Base-by-base conservation (phyloP, 768 basidiomycete genomes). In the Coprinellus micaceus region DNA sequence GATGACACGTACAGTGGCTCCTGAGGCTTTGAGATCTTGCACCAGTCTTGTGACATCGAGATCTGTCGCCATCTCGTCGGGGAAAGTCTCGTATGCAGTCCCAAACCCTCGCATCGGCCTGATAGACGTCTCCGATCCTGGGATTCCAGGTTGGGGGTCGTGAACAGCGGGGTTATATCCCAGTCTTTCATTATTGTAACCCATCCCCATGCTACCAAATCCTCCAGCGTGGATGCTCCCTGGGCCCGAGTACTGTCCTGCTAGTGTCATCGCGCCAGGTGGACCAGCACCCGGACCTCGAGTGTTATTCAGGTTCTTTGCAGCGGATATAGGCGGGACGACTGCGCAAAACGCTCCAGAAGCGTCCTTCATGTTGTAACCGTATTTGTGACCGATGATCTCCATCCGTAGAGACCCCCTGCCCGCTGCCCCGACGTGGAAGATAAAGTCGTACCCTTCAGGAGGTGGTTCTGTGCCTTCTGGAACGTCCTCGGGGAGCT, bases 281-380 rank as follows among this genome's bases (percentile, higher is more conserved):
- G 48, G 48, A 24, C 22, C 44, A 3, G 48, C 28, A 12, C 48
- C 56, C 28, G 56, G 56, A 10, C 56, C 56, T 3, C 56, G 49
- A 25, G 36, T 57, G 19, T 49, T 59, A 62, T 77, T 74, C 61
- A 70, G 60, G 50, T 67, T 74, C 64, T 75, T 73, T 5, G 71
- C 71, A 26, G 71, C 69, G 41, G 73, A 71, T 9, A 69, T 68
- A 25, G 75, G 69, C 33, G 75, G 71, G 37, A 77, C 74, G 15
- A 75, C 64, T 26, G 85, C 80, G 0, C 86, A 84, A 50, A 82
- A 76, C 58, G 79, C 76, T 7, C 81, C 82, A 3, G 74, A 74
- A 9, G 80, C 83, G 60, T 88, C 87, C 65, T 83, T 84, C 81
- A 84, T 84, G 44, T 80, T 75, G 66, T 88, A 89, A 6, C 85